These are phyloP conservation scores for Nissolia schottii DNA, from an alignment of 306 rosid species.

Conservation along the genomic window DNA sequence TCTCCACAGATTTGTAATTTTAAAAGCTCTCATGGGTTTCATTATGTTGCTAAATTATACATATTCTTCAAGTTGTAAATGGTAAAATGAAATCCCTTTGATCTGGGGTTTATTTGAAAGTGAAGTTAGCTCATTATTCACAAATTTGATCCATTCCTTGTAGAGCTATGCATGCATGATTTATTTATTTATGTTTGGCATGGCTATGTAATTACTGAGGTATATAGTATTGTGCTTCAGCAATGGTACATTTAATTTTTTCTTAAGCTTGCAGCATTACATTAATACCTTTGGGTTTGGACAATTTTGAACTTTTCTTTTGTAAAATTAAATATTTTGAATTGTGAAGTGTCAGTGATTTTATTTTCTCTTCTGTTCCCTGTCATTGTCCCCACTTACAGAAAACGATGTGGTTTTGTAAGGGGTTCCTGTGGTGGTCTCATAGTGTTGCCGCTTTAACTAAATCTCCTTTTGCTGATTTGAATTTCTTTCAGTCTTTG, in stretches of 20 bases:
- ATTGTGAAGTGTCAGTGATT: background rate
- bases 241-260: no score
- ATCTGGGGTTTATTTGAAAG: no score
- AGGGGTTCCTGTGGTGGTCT: background rate
- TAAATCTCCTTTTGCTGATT: constrained; percentile 8
- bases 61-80: background rate
- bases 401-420: background rate
- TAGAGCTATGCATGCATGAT: no score
- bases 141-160: no score
- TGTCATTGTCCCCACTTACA: background rate
- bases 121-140: no score
- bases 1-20: background rate
- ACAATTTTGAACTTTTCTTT: background rate
- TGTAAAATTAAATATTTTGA: background rate
- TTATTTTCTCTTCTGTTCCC: background rate
- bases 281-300: background rate
- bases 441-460: background rate
- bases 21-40: background rate
- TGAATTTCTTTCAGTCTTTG: constrained; percentile 43
- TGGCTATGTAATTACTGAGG: no score
- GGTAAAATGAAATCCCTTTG: no score
- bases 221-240: no score
- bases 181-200: no score
- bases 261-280: background rate
- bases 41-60: background rate